phyloP scores from a whole-genome alignment of 1,139 yeast species.

The Scheffersomyces stambukii region DNA sequence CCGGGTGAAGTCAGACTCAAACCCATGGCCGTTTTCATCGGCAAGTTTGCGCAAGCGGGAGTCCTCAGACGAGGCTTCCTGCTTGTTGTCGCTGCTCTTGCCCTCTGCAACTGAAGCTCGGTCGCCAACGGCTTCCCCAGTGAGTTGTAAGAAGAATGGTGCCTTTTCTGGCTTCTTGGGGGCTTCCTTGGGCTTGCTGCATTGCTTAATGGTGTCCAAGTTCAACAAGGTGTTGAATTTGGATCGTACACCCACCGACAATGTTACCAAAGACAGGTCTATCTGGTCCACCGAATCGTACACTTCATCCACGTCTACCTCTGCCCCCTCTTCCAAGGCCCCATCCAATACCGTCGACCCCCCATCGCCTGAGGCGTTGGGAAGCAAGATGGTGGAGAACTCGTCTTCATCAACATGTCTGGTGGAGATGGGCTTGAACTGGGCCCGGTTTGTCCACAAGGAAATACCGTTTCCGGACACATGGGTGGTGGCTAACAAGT shows the following conservation, averaged over 20 bases:
- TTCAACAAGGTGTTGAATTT: conserved; percentile 77
- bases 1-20: conserved; percentile 74
- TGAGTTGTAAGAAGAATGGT: conserved; percentile 72
- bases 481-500: conserved; percentile 89
- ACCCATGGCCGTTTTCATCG: conserved; percentile 25
- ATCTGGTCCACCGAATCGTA: conserved; percentile 68
- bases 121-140: conserved; percentile 67
- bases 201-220: conserved; percentile 75
- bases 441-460: conserved; percentile 90
- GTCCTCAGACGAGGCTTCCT: conserved; percentile 15
- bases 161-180: conserved; percentile 82
- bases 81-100: conserved; percentile 14
- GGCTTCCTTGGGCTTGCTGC: conserved; percentile 88
- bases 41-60: conserved; percentile 26
- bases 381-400: conserved; percentile 56
- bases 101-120: conserved; percentile 62
- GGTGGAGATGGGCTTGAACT: conserved; percentile 70
- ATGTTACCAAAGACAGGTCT: conserved; percentile 58
- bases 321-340: conserved; percentile 43
- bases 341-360: conserved; percentile 77
- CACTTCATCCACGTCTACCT: conserved; percentile 20
- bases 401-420: conserved; percentile 78
- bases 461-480: conserved; percentile 87
- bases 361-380: conserved; percentile 82
- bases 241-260: conserved; percentile 71